A percentile compares a stretch with the other conserved stretches of the same genome.
Conservation (phyloP, 768 basidiomycete genomes). For the Amanita fuliginea region DNA sequence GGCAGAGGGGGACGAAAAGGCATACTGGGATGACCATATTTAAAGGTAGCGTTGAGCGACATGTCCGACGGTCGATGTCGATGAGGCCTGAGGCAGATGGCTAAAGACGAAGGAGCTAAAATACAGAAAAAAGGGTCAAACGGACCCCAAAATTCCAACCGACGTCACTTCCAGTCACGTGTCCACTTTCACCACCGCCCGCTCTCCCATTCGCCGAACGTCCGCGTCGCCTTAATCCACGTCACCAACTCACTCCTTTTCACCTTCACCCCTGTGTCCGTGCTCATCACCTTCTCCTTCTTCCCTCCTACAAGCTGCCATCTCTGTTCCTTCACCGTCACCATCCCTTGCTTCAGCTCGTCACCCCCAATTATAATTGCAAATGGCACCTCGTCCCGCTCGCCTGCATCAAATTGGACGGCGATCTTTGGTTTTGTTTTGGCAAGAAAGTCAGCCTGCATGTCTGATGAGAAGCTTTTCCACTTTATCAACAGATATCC, state of each 20-base stretch:
- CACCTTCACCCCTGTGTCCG: constrained; percentile 57
- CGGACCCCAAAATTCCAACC: neutral
- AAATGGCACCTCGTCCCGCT: constrained; percentile 88
- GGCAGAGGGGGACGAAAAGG: neutral
- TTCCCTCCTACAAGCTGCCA: constrained; percentile 69
- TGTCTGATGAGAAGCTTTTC: too few relatives aligned
- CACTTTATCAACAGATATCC: too few relatives aligned
- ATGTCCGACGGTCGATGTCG: too few relatives aligned
- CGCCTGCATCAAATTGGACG: constrained; percentile 82
- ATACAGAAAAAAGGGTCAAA: neutral
- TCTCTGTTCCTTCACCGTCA: constrained; percentile 85
- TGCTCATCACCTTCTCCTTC: constrained; percentile 54
- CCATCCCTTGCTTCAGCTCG: constrained; percentile 75
- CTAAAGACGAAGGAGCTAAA: neutral
- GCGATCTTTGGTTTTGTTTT: constrained; percentile 86
- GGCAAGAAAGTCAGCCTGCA: constrained; percentile 82
- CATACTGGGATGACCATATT: constrained; percentile 45
- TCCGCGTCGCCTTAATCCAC: constrained; percentile 46
- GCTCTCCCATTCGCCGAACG: constrained; percentile 32
- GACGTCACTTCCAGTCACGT: neutral
- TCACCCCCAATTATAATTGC: constrained; percentile 85
- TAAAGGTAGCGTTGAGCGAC: constrained; percentile 23
- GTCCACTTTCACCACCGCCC: constrained; percentile 10
- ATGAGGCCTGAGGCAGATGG: too few relatives aligned
- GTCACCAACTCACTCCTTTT: constrained; percentile 46